Percentiles rank a stretch among this genome's conserved stretches.
Conservation (phyloP, 2,329 filamentous ascomycete genomes). For the Fusarium multiceps region DNA sequence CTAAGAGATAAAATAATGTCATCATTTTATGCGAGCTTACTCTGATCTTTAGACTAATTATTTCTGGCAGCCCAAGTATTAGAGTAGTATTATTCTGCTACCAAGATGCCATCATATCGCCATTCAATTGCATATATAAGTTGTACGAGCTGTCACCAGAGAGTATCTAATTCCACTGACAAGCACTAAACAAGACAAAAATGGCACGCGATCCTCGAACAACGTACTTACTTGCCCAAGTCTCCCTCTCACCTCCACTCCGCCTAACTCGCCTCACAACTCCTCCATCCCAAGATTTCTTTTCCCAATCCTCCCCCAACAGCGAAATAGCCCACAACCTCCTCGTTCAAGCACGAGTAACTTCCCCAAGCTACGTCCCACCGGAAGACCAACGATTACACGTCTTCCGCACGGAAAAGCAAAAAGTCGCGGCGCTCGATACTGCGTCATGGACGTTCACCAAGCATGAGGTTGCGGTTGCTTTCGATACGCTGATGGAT, state of each 20-base stretch:
- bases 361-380: not conserved
- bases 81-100: not conserved
- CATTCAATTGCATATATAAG: not conserved
- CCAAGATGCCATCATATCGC: not conserved
- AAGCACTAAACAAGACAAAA: not conserved
- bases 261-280: conserved; percentile 1
- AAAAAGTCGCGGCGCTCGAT: conserved; percentile 2
- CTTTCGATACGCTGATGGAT: conserved; percentile 7
- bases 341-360: conserved; percentile 7
- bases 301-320: not conserved
- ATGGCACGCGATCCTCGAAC: conserved; percentile 12
- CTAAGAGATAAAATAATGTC: not conserved
- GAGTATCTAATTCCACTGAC: not conserved
- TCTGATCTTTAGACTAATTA: accelerated
- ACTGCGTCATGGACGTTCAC: conserved; percentile 19
- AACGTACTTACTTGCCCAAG: conserved; percentile 25
- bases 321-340: conserved; percentile 4
- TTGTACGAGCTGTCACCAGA: accelerated
- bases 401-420: conserved; percentile 7
- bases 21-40: not conserved
- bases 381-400: conserved; percentile 15
- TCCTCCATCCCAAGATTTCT: conserved; percentile 17
- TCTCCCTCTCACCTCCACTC: conserved; percentile 9
- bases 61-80: not conserved
- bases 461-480: conserved; percentile 22